A percentile compares a stretch with the other conserved stretches of the same genome.
phyloP scores from a whole-genome alignment of 2,329 filamentous ascomycete genomes.

The Penicillium sp. region DNA sequence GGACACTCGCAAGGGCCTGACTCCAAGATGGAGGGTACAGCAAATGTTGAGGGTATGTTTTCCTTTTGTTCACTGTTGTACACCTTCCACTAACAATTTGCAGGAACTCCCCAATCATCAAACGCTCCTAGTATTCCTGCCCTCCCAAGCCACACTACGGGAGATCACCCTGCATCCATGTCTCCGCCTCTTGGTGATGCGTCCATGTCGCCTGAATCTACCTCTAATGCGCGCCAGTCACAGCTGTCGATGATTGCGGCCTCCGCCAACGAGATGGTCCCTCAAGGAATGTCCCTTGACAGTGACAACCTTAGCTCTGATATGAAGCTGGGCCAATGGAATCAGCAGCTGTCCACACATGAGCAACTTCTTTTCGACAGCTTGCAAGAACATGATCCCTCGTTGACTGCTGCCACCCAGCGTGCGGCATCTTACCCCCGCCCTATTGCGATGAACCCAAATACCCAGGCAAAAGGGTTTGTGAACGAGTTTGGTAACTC shows the following conservation, averaged over 20 bases:
- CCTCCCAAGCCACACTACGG: constrained; percentile 32
- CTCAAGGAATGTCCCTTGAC: constrained; percentile 39
- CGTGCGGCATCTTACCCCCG: constrained; percentile 42
- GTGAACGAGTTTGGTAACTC: constrained; percentile 43
- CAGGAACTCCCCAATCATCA: constrained; percentile 34
- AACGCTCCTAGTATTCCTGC: constrained; percentile 34
- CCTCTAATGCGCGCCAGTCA: constrained; percentile 41
- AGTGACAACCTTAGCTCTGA: constrained; percentile 32
- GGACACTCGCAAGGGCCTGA: constrained; percentile 30
- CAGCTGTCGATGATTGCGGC: constrained; percentile 49
- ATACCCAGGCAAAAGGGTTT: constrained; percentile 41
- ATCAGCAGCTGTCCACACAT: constrained; percentile 39
- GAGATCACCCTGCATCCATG: constrained; percentile 35
- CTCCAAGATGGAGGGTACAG: constrained; percentile 17
- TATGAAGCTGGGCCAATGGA: constrained; percentile 36
- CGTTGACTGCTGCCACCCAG: constrained; percentile 41
- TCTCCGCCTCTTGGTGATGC: constrained; percentile 37
- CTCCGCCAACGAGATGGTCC: constrained; percentile 48
- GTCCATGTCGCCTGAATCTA: constrained; percentile 38
- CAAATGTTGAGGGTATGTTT: constrained; percentile 17
- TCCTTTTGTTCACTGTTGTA: not conserved
- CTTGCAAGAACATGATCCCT: constrained; percentile 42
- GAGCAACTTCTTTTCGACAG: constrained; percentile 43
- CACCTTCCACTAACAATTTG: constrained; percentile 7
- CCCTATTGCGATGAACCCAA: constrained; percentile 46